Evolutionary conservation across 164 flowering plant genomes (phyloP).

Genomic region (Kalanchoe fedtschenkoi): DNA sequence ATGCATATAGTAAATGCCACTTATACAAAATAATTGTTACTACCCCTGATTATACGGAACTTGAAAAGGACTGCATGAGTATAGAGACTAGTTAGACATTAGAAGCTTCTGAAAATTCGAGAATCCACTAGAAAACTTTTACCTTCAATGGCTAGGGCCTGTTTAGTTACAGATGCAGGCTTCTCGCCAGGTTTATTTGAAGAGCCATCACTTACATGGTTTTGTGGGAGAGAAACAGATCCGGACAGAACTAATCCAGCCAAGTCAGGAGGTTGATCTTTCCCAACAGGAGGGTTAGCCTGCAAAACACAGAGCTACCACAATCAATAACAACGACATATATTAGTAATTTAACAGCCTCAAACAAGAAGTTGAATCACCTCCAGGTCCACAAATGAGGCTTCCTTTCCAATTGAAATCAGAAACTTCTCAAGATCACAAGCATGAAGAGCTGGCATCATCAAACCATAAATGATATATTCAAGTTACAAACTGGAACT

Average conservation of each 20-base stretch:
- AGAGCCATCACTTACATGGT: conserved; percentile 24
- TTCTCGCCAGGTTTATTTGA: conserved; percentile 19
- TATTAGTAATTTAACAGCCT: neutral
- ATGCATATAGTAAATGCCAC: too few relatives aligned
- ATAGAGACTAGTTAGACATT: neutral
- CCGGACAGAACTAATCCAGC: conserved; percentile 72
- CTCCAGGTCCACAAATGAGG: conserved; percentile 86
- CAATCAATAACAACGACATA: neutral
- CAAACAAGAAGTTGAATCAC: conserved; percentile 21
- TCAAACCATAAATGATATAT: neutral
- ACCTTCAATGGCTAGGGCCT: conserved; percentile 35
- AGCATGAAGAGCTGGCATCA: conserved; percentile 45
- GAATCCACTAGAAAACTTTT: conserved; percentile 1
- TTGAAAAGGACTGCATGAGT: neutral
- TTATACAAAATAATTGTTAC: too few relatives aligned
- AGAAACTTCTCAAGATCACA: conserved; percentile 76
- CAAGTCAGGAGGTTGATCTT: conserved; percentile 95
- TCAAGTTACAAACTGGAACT: neutral
- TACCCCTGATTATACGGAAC: too few relatives aligned
- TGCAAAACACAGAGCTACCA: conserved; percentile 13
- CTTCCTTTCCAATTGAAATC: conserved; percentile 62
- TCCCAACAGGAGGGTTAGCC: conserved; percentile 88
- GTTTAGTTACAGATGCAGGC: conserved; percentile 15
- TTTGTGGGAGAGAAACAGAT: conserved; percentile 23
- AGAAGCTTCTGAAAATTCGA: neutral